These are phyloP conservation scores for Aspergillus nomiae DNA, from an alignment of 2,329 filamentous ascomycete species.

Conservation along the genomic window DNA sequence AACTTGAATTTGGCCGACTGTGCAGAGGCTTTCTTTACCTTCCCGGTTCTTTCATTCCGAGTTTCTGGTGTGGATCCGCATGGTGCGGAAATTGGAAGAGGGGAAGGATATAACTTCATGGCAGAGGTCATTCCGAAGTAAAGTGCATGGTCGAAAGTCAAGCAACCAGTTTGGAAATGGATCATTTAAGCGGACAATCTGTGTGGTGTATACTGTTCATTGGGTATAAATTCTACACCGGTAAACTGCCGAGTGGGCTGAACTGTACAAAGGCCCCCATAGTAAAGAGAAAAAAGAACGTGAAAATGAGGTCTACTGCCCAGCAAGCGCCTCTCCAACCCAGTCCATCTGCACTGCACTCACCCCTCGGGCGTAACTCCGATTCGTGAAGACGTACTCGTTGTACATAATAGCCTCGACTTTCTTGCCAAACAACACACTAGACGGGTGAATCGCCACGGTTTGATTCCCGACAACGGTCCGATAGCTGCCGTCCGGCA, in stretches of 20 bases:
- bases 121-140: background rate
- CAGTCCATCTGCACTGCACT: constrained; percentile 65
- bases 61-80: no score
- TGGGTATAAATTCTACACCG: background rate
- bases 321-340: constrained; percentile 55
- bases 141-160: no score
- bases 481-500: constrained; percentile 63
- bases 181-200: background rate
- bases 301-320: constrained; percentile 14
- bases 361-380: constrained; percentile 63
- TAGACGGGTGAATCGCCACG: constrained; percentile 64
- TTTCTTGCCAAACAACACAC: constrained; percentile 61
- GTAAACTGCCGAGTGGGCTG: background rate
- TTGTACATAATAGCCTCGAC: constrained; percentile 66
- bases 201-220: background rate
- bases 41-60: no score
- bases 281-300: background rate
- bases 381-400: constrained; percentile 67
- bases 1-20: no score
- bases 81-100: no score
- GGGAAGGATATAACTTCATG: no score
- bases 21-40: no score
- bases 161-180: background rate
- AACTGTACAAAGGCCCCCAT: background rate
- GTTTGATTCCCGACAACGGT: constrained; percentile 63